Conservation (phyloP, 106 monocot species). For the Acorus gramineus region DNA sequence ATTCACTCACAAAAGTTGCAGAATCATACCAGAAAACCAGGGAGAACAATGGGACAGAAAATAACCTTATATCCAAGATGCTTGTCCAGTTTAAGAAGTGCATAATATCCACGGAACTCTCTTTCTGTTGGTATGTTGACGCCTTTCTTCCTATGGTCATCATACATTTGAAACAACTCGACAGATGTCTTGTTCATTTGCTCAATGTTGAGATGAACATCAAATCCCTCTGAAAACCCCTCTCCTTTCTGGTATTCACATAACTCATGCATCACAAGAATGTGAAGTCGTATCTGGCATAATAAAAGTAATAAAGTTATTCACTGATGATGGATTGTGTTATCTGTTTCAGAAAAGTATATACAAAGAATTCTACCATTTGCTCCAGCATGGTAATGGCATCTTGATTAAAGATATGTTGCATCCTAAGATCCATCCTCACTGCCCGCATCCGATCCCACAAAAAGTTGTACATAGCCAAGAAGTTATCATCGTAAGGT, state of each 20-base stretch:
- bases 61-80: conserved; percentile 92
- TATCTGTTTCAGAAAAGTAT: too few species aligned
- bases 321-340: too few species aligned
- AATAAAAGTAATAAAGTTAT: conserved; percentile 7
- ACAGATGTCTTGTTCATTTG: conserved; percentile 99
- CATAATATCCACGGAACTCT: conserved; percentile 97
- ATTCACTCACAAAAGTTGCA: neutral
- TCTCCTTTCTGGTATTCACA: conserved; percentile 93
- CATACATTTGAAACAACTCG: conserved; percentile 97
- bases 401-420: conserved; percentile 78
- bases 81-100: conserved; percentile 88
- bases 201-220: conserved; percentile 98
- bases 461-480: conserved; percentile 85
- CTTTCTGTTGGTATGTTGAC: conserved; percentile 52
- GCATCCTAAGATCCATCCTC: conserved; percentile 98
- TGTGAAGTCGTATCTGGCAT: conserved; percentile 84
- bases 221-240: conserved; percentile 94
- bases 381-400: conserved; percentile 93
- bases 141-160: conserved; percentile 81
- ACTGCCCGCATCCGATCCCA: conserved; percentile 98
- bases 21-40: neutral
- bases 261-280: conserved; percentile 93
- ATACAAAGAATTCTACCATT: conserved; percentile 49
- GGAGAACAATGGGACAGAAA: neutral
- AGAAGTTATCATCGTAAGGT: conserved; percentile 64